Percentiles rank a stretch among this genome's conserved stretches.
phyloP scores from a whole-genome alignment of 768 basidiomycete species.

The Lactifluus volemus region DNA sequence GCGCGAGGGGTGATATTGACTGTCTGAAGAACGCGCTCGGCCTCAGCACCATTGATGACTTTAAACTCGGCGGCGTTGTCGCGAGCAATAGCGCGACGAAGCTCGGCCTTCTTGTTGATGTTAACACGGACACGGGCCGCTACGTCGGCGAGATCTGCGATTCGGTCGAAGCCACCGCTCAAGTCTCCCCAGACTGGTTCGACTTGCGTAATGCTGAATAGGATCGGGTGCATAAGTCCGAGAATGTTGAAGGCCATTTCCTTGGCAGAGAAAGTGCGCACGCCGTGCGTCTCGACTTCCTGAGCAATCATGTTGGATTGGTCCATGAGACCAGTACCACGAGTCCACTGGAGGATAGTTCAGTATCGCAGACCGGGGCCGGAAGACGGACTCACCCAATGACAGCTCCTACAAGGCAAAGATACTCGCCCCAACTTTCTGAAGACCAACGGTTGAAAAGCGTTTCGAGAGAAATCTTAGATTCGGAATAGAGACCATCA shows the following conservation, averaged over 20 bases:
- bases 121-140: conserved; percentile 77
- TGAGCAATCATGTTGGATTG: conserved; percentile 93
- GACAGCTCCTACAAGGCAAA: too few species aligned
- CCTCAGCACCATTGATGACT: too few species aligned
- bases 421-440: too few species aligned
- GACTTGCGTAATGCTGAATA: conserved; percentile 99
- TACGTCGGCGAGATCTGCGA: conserved; percentile 90
- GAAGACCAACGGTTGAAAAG: too few species aligned
- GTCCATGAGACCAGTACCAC: conserved; percentile 95
- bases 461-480: too few species aligned
- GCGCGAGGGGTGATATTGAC: too few species aligned
- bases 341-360: conserved; percentile 55
- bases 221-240: conserved; percentile 96
- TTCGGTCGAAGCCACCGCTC: conserved; percentile 37
- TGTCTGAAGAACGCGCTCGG: too few species aligned
- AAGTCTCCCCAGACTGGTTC: conserved; percentile 32
- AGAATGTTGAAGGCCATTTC: conserved; percentile 42
- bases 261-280: conserved; percentile 26
- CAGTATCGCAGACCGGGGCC: too few species aligned
- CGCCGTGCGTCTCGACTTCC: conserved; percentile 85
- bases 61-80: too few species aligned
- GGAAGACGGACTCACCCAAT: too few species aligned
- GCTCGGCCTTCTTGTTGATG: conserved; percentile 80
- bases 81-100: conserved; percentile 73
- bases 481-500: too few species aligned